phyloP scores from a whole-genome alignment of 1,284 basidiomycete genomes.

The Meira nashicola region DNA sequence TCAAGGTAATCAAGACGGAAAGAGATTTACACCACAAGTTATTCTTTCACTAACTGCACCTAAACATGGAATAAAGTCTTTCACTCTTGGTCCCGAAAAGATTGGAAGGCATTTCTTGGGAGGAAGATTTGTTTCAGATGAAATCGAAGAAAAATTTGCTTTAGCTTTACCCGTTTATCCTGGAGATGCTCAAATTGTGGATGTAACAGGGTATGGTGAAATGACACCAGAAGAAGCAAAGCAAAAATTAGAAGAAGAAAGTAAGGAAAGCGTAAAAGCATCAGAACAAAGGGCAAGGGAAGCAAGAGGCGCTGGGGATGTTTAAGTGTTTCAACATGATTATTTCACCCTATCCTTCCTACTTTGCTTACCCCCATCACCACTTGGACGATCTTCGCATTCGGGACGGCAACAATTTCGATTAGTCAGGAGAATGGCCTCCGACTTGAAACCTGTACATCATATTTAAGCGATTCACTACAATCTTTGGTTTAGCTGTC shows the following conservation, averaged over 20 bases:
- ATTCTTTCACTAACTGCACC: slow-evolving; percentile 88
- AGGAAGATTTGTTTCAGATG: slow-evolving; percentile 76
- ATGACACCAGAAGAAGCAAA: slow-evolving; percentile 8
- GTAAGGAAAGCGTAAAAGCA: not conserved
- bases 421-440: too few species aligned
- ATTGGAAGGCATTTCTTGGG: slow-evolving; percentile 82
- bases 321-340: too few species aligned
- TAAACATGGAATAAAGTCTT: slow-evolving; percentile 75
- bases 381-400: too few species aligned
- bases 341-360: too few species aligned
- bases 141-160: slow-evolving; percentile 29
- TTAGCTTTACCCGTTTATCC: slow-evolving; percentile 36
- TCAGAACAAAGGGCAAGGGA: not conserved
- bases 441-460: too few species aligned
- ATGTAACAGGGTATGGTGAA: slow-evolving; percentile 37
- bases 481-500: too few species aligned
- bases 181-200: slow-evolving; percentile 41
- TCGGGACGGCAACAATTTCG: too few species aligned
- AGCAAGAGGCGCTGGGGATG: not conserved
- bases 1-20: slow-evolving; percentile 56
- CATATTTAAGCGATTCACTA: too few species aligned
- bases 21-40: slow-evolving; percentile 68
- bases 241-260: slow-evolving; percentile 6
- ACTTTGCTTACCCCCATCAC: too few species aligned
- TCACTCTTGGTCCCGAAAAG: slow-evolving; percentile 47